Percentiles rank a stretch among this genome's conserved stretches.
Evolutionary conservation across 2,329 filamentous ascomycete species (phyloP).

Genomic region (Knufia petricola): DNA sequence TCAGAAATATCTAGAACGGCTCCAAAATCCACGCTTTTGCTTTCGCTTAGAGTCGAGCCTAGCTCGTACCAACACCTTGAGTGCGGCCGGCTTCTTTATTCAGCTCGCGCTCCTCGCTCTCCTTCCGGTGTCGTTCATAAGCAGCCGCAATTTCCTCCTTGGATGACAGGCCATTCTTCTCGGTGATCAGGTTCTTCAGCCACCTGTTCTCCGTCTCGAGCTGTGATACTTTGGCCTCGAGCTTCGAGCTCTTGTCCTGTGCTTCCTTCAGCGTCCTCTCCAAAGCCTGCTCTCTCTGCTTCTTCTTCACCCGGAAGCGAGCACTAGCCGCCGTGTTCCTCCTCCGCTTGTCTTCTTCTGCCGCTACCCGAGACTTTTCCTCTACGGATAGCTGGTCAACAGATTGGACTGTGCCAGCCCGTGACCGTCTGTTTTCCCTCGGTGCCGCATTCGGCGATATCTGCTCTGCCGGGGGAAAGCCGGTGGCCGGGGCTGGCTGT

Average conservation of each 20-base stretch:
- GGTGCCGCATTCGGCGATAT: neutral
- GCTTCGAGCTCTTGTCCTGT: constrained; percentile 62
- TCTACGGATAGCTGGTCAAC: constrained; percentile 45
- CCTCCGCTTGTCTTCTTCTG: constrained; percentile 82
- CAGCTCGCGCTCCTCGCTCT: constrained; percentile 24
- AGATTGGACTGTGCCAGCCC: neutral
- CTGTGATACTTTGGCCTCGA: constrained; percentile 65
- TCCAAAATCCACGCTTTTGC: constrained; percentile 1
- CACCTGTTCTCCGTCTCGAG: constrained; percentile 78
- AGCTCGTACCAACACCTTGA: constrained; percentile 24
- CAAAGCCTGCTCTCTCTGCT: constrained; percentile 82
- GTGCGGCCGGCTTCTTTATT: constrained; percentile 19
- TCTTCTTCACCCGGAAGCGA: constrained; percentile 90
- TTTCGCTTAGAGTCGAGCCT: constrained; percentile 8
- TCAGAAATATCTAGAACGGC: neutral
- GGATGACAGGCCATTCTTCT: constrained; percentile 57
- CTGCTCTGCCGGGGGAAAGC: constrained; percentile 10
- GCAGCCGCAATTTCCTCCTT: constrained; percentile 34
- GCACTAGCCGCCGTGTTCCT: constrained; percentile 83
- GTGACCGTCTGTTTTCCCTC: constrained; percentile 6
- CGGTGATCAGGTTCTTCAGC: constrained; percentile 69
- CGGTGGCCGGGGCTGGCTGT: constrained; percentile 18
- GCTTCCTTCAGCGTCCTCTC: constrained; percentile 76
- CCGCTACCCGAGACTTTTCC: constrained; percentile 61
- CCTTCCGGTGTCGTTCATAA: constrained; percentile 32